Evolutionary conservation across 106 monocot species (phyloP).

Genomic region (Ottelia alismoides): DNA sequence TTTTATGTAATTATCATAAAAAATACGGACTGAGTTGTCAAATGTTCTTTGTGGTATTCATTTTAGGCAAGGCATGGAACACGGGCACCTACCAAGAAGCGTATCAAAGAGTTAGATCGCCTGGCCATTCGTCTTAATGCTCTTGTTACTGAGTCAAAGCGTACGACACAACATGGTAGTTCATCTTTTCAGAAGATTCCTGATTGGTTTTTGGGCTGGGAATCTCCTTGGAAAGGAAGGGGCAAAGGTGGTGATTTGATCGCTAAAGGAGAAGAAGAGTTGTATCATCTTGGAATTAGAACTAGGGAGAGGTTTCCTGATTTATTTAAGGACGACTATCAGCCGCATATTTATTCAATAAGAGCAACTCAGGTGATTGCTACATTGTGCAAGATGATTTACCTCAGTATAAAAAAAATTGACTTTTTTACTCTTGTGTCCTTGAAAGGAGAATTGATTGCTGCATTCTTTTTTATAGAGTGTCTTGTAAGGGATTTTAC

Average conservation of each 20-base stretch:
- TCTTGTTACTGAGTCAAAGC: slow-evolving; percentile 47
- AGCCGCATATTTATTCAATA: slow-evolving; percentile 66
- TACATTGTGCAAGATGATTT: not conserved
- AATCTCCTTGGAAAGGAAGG: slow-evolving; percentile 91
- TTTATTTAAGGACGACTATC: slow-evolving; percentile 75
- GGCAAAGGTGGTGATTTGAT: slow-evolving; percentile 77
- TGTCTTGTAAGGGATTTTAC: no score
- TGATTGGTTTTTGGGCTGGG: slow-evolving; percentile 68
- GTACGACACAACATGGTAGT: no score
- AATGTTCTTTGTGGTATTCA: no score
- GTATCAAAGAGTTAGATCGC: slow-evolving; percentile 84
- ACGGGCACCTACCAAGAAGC: slow-evolving; percentile 87
- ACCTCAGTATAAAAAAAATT: no score
- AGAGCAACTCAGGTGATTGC: slow-evolving; percentile 75
- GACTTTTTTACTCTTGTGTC: no score
- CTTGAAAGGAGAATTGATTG: no score
- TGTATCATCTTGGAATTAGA: slow-evolving; percentile 66
- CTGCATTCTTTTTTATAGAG: no score
- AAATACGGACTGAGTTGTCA: no score
- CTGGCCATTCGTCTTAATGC: slow-evolving; percentile 40
- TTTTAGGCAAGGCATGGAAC: slow-evolving; percentile 92
- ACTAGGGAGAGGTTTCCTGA: slow-evolving; percentile 55
- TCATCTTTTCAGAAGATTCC: no score
- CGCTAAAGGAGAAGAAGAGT: slow-evolving; percentile 64
- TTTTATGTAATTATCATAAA: no score